Conservation (phyloP, 164 flowering plant species). For the Hamamelis virginiana region DNA sequence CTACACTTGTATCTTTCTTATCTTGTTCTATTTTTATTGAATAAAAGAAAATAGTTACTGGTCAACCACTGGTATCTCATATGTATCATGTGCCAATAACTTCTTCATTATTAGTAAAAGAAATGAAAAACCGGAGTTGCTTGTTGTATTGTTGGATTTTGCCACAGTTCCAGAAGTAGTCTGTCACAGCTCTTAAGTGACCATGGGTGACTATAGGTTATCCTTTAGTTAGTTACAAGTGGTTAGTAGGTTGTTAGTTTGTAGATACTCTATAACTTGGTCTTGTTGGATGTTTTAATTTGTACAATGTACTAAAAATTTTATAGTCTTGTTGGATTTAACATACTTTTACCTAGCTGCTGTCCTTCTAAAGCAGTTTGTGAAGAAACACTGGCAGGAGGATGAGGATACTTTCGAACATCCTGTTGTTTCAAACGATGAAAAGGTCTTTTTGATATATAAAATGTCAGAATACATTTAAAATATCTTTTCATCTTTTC, state of each 20-base stretch:
- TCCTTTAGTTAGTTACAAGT: too few relatives aligned
- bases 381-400: slow-evolving; percentile 93
- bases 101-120: not conserved
- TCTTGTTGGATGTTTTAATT: too few relatives aligned
- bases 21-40: not conserved
- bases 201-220: too few relatives aligned
- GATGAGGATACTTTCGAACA: slow-evolving; percentile 74
- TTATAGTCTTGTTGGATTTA: slow-evolving; percentile 40
- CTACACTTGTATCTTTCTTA: not conserved
- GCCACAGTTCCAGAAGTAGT: too few relatives aligned
- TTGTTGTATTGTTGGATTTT: slow-evolving; percentile 39
- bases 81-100: too few relatives aligned
- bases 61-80: too few relatives aligned
- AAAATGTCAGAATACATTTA: not conserved
- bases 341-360: slow-evolving; percentile 79
- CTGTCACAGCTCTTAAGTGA: too few relatives aligned
- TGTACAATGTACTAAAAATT: not conserved
- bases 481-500: too few relatives aligned
- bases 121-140: not conserved
- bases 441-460: slow-evolving; percentile 57
- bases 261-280: too few relatives aligned
- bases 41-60: too few relatives aligned
- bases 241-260: too few relatives aligned
- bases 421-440: slow-evolving; percentile 69
- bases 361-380: slow-evolving; percentile 83